Percentiles rank a stretch among this genome's conserved stretches.
These are phyloP conservation scores for Mycena chlorophos DNA, from an alignment of 768 basidiomycete genomes.

Conservation along the genomic window DNA sequence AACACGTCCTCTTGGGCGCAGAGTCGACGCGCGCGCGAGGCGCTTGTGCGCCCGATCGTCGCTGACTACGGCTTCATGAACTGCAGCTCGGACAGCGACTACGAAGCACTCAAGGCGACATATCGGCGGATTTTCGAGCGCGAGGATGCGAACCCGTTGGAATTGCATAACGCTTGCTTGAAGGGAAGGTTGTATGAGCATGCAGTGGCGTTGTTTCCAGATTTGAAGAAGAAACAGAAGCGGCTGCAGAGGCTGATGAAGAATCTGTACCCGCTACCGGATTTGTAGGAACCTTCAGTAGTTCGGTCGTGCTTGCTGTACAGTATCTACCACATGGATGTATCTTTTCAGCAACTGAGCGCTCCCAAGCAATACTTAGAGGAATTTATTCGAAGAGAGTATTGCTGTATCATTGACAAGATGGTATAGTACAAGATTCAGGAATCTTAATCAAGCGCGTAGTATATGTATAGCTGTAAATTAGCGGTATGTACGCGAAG, in stretches of 20 bases:
- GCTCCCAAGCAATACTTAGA: too few relatives aligned
- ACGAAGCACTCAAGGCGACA: slow-evolving; percentile 28
- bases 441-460: too few relatives aligned
- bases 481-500: too few relatives aligned
- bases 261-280: slow-evolving; percentile 30
- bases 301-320: too few relatives aligned
- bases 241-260: slow-evolving; percentile 31
- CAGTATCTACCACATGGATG: too few relatives aligned
- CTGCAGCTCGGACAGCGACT: slow-evolving; percentile 30
- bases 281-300: too few relatives aligned
- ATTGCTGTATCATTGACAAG: too few relatives aligned
- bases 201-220: slow-evolving; percentile 22
- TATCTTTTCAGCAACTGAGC: too few relatives aligned
- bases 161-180: slow-evolving; percentile 38
- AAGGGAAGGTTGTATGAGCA: slow-evolving; percentile 33
- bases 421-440: too few relatives aligned
- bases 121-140: slow-evolving; percentile 36
- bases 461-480: too few relatives aligned
- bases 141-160: slow-evolving; percentile 28
- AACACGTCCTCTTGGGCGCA: slow-evolving; percentile 21
- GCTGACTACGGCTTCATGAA: slow-evolving; percentile 40
- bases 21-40: slow-evolving; percentile 3
- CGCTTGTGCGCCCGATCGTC: slow-evolving; percentile 12
- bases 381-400: too few relatives aligned
- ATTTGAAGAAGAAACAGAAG: slow-evolving; percentile 27